Evolutionary conservation across 2,329 filamentous ascomycete species (phyloP).

Genomic region (Orbilia javanica): DNA sequence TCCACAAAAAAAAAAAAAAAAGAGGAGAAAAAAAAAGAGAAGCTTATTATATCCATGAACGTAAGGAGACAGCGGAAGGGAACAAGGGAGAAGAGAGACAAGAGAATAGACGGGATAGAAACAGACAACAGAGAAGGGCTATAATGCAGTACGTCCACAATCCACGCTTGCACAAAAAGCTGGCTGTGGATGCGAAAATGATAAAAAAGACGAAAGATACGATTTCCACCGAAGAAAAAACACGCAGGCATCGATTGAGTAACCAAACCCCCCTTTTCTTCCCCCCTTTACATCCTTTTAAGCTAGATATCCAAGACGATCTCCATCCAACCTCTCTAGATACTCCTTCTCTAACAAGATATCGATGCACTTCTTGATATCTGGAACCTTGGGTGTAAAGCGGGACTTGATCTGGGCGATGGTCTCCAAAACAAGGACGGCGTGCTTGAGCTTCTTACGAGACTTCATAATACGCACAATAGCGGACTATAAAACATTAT

Average conservation of each 20-base stretch:
- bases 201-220: constrained; percentile 15
- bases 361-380: constrained; percentile 99
- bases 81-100: neutral
- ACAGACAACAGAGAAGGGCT: constrained; percentile 22
- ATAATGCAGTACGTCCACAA: constrained; percentile 47
- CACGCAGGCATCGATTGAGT: neutral
- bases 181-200: constrained; percentile 15
- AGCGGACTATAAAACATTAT: constrained; percentile 72
- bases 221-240: constrained; percentile 26
- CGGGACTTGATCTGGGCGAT: constrained; percentile 94
- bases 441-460: constrained; percentile 98
- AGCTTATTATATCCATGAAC: constrained; percentile 33
- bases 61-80: constrained; percentile 3
- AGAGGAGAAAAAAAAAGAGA: no score
- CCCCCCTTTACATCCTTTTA: neutral
- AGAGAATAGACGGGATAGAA: neutral
- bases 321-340: constrained; percentile 91
- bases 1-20: constrained; percentile 8
- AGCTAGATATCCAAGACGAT: constrained; percentile 93
- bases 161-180: constrained; percentile 21
- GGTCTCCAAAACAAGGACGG: constrained; percentile 91
- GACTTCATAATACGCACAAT: constrained; percentile 99
- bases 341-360: constrained; percentile 99
- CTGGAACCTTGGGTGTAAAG: constrained; percentile 90
- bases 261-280: neutral